Percentiles rank a stretch among this genome's conserved stretches.
Evolutionary conservation across 768 basidiomycete genomes (phyloP).

Genomic region (Termitomyces sp.): DNA sequence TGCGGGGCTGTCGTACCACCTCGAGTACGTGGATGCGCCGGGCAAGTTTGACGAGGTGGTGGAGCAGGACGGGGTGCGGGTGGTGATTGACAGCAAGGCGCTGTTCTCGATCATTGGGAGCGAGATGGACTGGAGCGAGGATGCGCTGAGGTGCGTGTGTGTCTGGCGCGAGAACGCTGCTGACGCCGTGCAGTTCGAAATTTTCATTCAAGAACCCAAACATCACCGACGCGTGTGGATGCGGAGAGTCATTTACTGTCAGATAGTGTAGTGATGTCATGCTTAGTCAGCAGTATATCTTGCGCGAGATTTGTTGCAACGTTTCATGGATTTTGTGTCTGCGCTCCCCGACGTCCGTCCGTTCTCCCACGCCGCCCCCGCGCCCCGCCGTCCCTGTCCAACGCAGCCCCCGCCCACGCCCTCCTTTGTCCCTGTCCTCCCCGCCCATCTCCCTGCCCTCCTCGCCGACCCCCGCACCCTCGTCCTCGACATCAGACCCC

Average conservation of each 20-base stretch:
- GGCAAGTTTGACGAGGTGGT: slow-evolving; percentile 95
- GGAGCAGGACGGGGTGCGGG: slow-evolving; percentile 89
- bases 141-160: slow-evolving; percentile 61
- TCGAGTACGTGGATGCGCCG: slow-evolving; percentile 90
- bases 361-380: too few relatives aligned
- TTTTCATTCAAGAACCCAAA: slow-evolving; percentile 89
- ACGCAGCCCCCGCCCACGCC: slow-evolving; percentile 14
- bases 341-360: slow-evolving; percentile 19
- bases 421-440: slow-evolving; percentile 19
- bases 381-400: slow-evolving; percentile 26
- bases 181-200: slow-evolving; percentile 47
- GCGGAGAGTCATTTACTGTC: slow-evolving; percentile 88
- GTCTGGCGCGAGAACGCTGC: neutral
- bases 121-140: slow-evolving; percentile 99
- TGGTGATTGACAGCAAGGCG: slow-evolving; percentile 94
- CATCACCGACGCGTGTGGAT: slow-evolving; percentile 91
- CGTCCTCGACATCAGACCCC: slow-evolving; percentile 85
- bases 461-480: slow-evolving; percentile 39
- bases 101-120: slow-evolving; percentile 97
- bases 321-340: slow-evolving; percentile 36
- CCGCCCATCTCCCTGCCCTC: slow-evolving; percentile 22
- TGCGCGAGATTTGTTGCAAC: neutral
- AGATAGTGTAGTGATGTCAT: slow-evolving; percentile 20
- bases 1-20: slow-evolving; percentile 80
- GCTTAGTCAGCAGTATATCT: slow-evolving; percentile 8